Conservation (phyloP, 441 rosid species). For the Populus trichocarpa region DNA sequence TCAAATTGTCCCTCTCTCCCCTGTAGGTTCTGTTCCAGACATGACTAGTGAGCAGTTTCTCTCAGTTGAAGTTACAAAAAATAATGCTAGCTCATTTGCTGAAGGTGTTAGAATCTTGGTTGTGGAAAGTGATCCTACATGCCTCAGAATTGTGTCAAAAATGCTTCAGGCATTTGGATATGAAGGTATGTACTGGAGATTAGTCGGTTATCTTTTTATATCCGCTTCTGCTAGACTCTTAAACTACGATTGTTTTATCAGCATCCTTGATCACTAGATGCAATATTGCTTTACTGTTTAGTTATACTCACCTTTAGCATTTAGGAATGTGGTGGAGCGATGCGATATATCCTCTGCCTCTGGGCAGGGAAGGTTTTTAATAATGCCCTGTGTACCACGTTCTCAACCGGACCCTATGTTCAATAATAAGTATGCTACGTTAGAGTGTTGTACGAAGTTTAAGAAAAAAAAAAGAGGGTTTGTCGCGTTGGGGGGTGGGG, state of each 20-base stretch:
- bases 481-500: background rate
- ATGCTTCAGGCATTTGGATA: constrained; percentile 36
- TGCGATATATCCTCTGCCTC: background rate
- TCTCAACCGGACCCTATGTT: background rate
- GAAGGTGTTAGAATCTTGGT: constrained; percentile 28
- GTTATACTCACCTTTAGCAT: background rate
- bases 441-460: background rate
- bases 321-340: background rate
- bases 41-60: constrained; percentile 21
- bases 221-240: background rate
- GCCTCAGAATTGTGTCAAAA: constrained; percentile 31
- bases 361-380: background rate
- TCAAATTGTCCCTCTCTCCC: background rate
- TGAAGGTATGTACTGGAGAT: constrained; percentile 23
- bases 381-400: too few relatives aligned
- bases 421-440: background rate
- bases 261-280: background rate
- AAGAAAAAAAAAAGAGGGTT: background rate
- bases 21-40: background rate
- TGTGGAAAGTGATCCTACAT: constrained; percentile 35
- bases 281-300: background rate
- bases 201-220: background rate
- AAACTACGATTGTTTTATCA: background rate
- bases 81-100: background rate
- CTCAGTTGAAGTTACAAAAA: constrained; percentile 7